phyloP scores from a whole-genome alignment of 768 basidiomycete species.

The Russula earlei region DNA sequence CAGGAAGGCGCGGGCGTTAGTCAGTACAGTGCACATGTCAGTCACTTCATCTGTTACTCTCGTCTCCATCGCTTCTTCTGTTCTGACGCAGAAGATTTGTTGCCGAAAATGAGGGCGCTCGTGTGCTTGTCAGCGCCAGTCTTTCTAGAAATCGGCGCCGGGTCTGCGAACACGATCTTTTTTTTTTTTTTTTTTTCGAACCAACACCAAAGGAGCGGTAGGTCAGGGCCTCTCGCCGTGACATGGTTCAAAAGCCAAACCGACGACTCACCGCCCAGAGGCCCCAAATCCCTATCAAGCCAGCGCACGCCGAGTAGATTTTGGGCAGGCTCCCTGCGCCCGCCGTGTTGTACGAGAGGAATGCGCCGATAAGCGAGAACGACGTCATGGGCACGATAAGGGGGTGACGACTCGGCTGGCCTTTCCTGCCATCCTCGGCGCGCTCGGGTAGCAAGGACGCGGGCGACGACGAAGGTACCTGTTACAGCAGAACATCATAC shows the following conservation, averaged over 20 bases:
- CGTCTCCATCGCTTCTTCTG: conserved; percentile 30
- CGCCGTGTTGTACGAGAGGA: conserved; percentile 56
- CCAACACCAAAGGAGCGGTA: neutral
- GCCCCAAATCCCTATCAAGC: conserved; percentile 53
- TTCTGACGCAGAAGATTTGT: conserved; percentile 37
- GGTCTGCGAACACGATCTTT: conserved; percentile 56
- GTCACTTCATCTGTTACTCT: conserved; percentile 11
- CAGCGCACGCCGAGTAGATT: conserved; percentile 40
- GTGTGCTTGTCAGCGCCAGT: conserved; percentile 80
- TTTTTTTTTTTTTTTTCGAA: too few species aligned
- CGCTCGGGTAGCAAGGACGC: conserved; percentile 20
- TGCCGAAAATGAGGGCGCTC: conserved; percentile 71
- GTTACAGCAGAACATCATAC: too few species aligned
- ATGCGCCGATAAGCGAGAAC: conserved; percentile 45
- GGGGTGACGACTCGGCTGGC: conserved; percentile 48
- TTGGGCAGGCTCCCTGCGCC: conserved; percentile 49
- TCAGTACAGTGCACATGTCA: neutral
- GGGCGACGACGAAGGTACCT: conserved; percentile 39
- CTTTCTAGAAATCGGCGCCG: conserved; percentile 49
- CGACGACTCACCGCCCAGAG: conserved; percentile 54
- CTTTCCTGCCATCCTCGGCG: conserved; percentile 11
- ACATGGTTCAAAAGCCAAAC: too few species aligned
- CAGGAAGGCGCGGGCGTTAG: too few species aligned
- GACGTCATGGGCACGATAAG: conserved; percentile 51
- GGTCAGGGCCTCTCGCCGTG: neutral